phyloP scores from a whole-genome alignment of 108 stramenopile genomes.

The Aurantiochytrium sp. region DNA sequence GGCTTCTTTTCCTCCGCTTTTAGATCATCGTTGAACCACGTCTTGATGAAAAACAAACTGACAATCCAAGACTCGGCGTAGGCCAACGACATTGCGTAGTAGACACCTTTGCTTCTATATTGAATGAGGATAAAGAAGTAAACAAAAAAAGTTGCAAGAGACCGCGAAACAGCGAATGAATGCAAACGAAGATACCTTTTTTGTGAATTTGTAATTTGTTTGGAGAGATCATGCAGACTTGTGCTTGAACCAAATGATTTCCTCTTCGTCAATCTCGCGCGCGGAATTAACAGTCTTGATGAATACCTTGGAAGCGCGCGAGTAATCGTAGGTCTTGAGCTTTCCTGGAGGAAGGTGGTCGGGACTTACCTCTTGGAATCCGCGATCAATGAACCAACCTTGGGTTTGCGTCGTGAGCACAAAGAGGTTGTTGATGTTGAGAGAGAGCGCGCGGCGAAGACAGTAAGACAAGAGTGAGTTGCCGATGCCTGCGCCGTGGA shows the following conservation, averaged over 20 bases:
- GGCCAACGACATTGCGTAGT: too few relatives aligned
- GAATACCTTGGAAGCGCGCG: conserved; percentile 19
- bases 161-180: too few relatives aligned
- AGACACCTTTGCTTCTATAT: too few relatives aligned
- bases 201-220: background rate
- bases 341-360: conserved; percentile 4
- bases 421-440: background rate
- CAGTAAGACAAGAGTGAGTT: background rate
- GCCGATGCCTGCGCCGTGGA: conserved; percentile 38
- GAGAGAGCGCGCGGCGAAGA: background rate
- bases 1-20: too few relatives aligned
- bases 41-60: too few relatives aligned
- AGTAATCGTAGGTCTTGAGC: conserved; percentile 5
- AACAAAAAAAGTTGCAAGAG: too few relatives aligned
- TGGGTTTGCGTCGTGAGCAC: conserved; percentile 28
- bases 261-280: conserved; percentile 8
- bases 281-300: background rate
- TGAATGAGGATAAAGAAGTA: too few relatives aligned
- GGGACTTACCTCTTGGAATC: conserved; percentile 20
- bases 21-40: too few relatives aligned
- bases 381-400: conserved; percentile 50
- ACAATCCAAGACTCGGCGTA: too few relatives aligned
- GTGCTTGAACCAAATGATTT: conserved; percentile 14
- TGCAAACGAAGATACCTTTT: background rate
- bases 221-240: background rate